Conservation (phyloP, 2,329 filamentous ascomycete genomes). For the Akanthomyces dipterigenus region DNA sequence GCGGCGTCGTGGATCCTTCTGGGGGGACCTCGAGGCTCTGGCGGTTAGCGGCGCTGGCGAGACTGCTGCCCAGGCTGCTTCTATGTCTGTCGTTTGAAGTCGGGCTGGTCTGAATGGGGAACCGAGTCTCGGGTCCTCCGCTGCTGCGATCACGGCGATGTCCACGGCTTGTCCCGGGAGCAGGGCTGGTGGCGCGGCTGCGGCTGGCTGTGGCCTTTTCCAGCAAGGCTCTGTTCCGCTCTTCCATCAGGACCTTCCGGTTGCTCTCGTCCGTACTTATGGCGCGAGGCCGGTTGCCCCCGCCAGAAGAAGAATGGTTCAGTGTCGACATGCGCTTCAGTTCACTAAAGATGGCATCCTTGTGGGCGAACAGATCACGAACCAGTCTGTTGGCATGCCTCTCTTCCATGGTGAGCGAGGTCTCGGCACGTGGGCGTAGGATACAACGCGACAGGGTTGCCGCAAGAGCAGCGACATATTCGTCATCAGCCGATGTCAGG, state of each 20-base stretch:
- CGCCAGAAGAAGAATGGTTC: conserved; percentile 54
- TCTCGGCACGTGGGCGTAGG: conserved; percentile 79
- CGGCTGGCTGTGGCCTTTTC: conserved; percentile 57
- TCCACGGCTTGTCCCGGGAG: conserved; percentile 45
- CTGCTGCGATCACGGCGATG: conserved; percentile 79
- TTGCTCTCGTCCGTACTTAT: conserved; percentile 96
- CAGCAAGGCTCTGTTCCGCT: conserved; percentile 76
- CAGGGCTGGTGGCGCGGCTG: conserved; percentile 69
- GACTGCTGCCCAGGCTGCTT: conserved; percentile 43
- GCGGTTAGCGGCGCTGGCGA: conserved; percentile 46
- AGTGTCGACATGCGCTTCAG: conserved; percentile 81
- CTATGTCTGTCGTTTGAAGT: conserved; percentile 48
- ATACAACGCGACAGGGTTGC: conserved; percentile 75
- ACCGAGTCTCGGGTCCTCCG: conserved; percentile 67
- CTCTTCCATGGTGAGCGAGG: conserved; percentile 89
- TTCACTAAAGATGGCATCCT: conserved; percentile 91
- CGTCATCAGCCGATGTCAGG: conserved; percentile 89
- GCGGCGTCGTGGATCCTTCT: conserved; percentile 39
- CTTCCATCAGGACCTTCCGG: conserved; percentile 88
- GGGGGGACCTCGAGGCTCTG: conserved; percentile 78
- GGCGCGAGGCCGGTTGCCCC: conserved; percentile 63
- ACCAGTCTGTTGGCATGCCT: conserved; percentile 86
- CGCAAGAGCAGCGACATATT: conserved; percentile 70
- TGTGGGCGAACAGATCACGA: conserved; percentile 86
- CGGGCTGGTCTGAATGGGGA: conserved; percentile 70